Evolutionary conservation across 805 yeast species (phyloP).

Genomic region (Ogataea glucozyma): DNA sequence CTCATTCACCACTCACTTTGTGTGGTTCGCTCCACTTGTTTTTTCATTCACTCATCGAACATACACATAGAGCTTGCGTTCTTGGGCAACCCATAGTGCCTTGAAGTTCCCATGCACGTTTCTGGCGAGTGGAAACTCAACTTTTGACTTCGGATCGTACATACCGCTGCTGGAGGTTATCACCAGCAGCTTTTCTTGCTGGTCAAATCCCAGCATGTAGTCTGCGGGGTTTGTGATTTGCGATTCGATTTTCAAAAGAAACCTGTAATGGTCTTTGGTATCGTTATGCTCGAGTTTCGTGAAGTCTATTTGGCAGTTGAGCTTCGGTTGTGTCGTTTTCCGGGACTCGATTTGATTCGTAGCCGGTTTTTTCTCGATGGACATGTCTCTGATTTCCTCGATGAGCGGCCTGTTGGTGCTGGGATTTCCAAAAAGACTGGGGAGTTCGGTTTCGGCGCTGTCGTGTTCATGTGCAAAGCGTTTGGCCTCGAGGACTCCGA

Average conservation of each 20-base stretch:
- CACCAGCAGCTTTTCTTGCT: conserved; percentile 31
- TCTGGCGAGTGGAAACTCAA: conserved; percentile 31
- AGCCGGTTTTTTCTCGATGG: background rate
- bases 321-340: conserved; percentile 10
- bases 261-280: conserved; percentile 19
- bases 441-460: conserved; percentile 24
- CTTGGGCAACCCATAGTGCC: conserved; percentile 10
- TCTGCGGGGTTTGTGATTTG: conserved; percentile 34
- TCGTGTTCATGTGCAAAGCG: conserved; percentile 5
- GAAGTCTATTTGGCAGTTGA: conserved; percentile 22
- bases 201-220: conserved; percentile 35
- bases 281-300: conserved; percentile 29
- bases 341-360: background rate
- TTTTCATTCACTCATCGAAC: conserved; percentile 16
- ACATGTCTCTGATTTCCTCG: conserved; percentile 44
- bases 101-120: conserved; percentile 11
- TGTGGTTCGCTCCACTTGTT: too few relatives aligned
- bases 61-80: conserved; percentile 12
- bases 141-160: conserved; percentile 21
- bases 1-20: too few relatives aligned
- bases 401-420: conserved; percentile 45
- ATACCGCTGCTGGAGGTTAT: conserved; percentile 33
- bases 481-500: conserved; percentile 45
- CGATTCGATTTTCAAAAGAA: conserved; percentile 29
- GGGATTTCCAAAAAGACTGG: conserved; percentile 3